Base-by-base conservation (phyloP, 805 yeast genomes). In the Pichia nanzhaoensis region DNA sequence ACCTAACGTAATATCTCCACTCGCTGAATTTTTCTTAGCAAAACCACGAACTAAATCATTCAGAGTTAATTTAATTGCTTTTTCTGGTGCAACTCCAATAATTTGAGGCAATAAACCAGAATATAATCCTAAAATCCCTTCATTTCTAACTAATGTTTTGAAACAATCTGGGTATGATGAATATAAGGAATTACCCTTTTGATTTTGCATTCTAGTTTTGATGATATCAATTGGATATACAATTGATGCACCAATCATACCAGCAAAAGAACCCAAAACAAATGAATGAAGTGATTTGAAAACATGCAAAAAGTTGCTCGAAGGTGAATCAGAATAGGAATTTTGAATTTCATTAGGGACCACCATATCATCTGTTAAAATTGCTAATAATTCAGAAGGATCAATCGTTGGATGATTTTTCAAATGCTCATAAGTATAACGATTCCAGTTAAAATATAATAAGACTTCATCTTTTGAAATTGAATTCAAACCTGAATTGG, bases 61-160 rank as follows among this genome's bases (percentile, higher is more conserved):
- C 34, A 91, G 95, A 0, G 98, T 90, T 53, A 91, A 77, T 67
- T 91, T 91, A 58, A 91, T 91, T 37, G 98, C 98, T 70, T 91
- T 91, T 64, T 91, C 99, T 2, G 99, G 99, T 0, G 98, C 98
- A 42, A 91, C 98, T 54, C 99, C 99, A 40, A 93, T 79, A 57
- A 91, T 71, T 66, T 93, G 98, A 16, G 98, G 97, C 9, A 87
- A 85, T 42, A 91, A 71, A 44, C 99, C 99, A 5, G 95, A 83
- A 65, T 91, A 91, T 47, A 91, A 74, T 8, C 98, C 98, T 55
- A 72, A 69, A 40, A 84, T 58, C 42, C 97, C 97, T 67, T 91
- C 98, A 50, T 74, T 72, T 36, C 70, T 66, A 19, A 90, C 50
- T 37, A 90, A 88, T 59, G 89, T 88, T 37, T 72, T 67, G 63